Conservation (phyloP, 768 basidiomycete species). For the Lepiota brunneoincarnata region DNA sequence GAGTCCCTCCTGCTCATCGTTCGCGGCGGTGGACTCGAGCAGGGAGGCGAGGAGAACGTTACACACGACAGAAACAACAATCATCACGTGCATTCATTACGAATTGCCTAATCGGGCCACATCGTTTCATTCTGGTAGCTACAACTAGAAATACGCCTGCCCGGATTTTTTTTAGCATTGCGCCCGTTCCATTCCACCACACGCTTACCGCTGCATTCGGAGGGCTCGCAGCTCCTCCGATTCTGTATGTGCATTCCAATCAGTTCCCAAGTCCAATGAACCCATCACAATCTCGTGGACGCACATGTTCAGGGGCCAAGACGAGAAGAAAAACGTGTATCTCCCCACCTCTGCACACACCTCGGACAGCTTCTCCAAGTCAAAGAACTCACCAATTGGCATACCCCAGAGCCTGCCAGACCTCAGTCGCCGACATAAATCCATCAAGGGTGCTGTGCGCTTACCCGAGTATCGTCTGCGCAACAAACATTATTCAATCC, state of each 20-base stretch:
- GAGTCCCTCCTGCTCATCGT: constrained; percentile 60
- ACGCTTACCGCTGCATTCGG: constrained; percentile 65
- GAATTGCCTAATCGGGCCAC: constrained; percentile 4
- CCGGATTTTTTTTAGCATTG: not conserved
- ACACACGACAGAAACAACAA: constrained; percentile 17
- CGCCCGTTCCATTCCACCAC: not conserved
- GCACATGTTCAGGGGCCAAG: constrained; percentile 73
- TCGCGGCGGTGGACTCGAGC: constrained; percentile 7
- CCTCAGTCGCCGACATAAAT: not conserved
- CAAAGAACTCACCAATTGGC: constrained; percentile 78
- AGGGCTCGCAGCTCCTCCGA: constrained; percentile 68
- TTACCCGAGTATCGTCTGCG: constrained; percentile 59
- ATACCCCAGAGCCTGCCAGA: constrained; percentile 61
- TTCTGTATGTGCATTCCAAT: constrained; percentile 29
- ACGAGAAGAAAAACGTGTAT: constrained; percentile 76
- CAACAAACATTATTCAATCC: constrained; percentile 1
- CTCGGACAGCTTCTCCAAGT: constrained; percentile 59
- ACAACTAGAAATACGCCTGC: constrained; percentile 7
- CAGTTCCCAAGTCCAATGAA: not conserved
- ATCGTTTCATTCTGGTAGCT: not conserved
- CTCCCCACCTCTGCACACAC: constrained; percentile 54
- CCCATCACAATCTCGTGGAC: constrained; percentile 19
- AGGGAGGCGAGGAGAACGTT: constrained; percentile 13
- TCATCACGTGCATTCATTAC: constrained; percentile 23
- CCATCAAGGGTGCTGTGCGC: constrained; percentile 16